Evolutionary conservation across 2,329 filamentous ascomycete species (phyloP), one percentile per base, ranked within the genome.

Genomic region (Talaromyces sp.): DNA sequence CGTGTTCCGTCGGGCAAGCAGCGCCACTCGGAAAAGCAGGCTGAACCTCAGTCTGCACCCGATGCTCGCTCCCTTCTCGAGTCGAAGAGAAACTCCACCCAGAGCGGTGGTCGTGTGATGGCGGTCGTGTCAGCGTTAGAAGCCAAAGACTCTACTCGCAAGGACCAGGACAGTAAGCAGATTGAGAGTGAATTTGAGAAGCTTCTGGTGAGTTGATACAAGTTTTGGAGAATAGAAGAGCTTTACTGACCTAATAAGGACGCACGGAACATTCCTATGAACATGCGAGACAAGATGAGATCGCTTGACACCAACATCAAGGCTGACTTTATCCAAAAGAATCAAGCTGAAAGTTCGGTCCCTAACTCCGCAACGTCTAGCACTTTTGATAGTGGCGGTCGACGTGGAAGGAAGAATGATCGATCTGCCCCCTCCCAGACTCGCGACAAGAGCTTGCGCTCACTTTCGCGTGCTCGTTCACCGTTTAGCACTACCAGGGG

Each of bases 211-310:
- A 74, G 82, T 39, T 45, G 19, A 81, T 13, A 67, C 84, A 88
- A 47, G 81, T 86, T 67, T 79, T 77, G 65, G 85, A 3, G 87
- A 68, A 82, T 71, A 86, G 84, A 13, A n/a, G 84, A 27, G 15
- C n/a, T n/a, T 41, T 35, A 35, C 57, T 45, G 19, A 61, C 56
- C 4, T 63, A 50, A 87, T 77, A 76, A 96, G 77, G 92, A 97
- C 75, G 88, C 93, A 19, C 87, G 94, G 68, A 97, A 98, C 72
- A 96, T 98, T 63, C 93, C 94, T 3, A 91, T 96, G 73, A 91
- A 97, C 69, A 93, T 97, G 83, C 86, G 94, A 63, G 92, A 94
- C 77, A 96, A 96, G 80, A 97, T 99, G 93, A 87, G 94, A 54
- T 93, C 89, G 64, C 82, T 99, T 67, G 92, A 91, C 68, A 86